These are phyloP conservation scores for Chaetomium cochliodes DNA, from an alignment of 495 filamentous ascomycete genomes.

Conservation along the genomic window DNA sequence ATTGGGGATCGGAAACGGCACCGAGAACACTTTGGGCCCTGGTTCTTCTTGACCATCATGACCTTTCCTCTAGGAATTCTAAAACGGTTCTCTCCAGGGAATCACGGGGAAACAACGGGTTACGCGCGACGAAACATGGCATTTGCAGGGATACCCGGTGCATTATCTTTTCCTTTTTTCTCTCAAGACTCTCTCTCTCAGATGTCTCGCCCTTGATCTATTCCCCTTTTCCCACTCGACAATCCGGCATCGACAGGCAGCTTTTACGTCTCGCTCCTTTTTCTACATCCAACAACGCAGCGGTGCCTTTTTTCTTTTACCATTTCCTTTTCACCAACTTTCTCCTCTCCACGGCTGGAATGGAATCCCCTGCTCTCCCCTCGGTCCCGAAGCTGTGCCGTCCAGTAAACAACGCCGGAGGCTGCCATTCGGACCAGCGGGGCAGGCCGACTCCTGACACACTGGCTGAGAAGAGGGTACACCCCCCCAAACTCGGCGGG, in stretches of 20 bases:
- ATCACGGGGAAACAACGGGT: slow-evolving; percentile 5
- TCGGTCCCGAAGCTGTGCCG: not conserved
- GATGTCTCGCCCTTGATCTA: slow-evolving; percentile 3
- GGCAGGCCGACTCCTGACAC: not conserved
- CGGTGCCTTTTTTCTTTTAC: not conserved
- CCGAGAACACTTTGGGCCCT: not conserved
- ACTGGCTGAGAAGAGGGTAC: too few relatives aligned
- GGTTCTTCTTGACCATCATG: not conserved
- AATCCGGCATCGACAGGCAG: not conserved
- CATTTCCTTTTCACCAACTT: not conserved
- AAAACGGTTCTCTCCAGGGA: not conserved
- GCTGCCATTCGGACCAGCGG: not conserved
- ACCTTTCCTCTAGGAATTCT: not conserved
- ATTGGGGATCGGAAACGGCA: not conserved
- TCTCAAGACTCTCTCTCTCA: slow-evolving; percentile 14
- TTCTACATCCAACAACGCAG: not conserved
- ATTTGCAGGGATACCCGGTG: slow-evolving; percentile 33
- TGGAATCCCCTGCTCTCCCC: not conserved
- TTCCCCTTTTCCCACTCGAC: not conserved
- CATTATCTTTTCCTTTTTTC: slow-evolving; percentile 19
- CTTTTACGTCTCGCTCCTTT: not conserved
- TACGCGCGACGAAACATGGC: slow-evolving; percentile 21
- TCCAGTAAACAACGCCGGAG: not conserved
- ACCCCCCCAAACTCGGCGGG: too few relatives aligned
- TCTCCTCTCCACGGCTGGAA: not conserved